Evolutionary conservation across 2,329 filamentous ascomycete species (phyloP).

Genomic region (Alternaria sp.): DNA sequence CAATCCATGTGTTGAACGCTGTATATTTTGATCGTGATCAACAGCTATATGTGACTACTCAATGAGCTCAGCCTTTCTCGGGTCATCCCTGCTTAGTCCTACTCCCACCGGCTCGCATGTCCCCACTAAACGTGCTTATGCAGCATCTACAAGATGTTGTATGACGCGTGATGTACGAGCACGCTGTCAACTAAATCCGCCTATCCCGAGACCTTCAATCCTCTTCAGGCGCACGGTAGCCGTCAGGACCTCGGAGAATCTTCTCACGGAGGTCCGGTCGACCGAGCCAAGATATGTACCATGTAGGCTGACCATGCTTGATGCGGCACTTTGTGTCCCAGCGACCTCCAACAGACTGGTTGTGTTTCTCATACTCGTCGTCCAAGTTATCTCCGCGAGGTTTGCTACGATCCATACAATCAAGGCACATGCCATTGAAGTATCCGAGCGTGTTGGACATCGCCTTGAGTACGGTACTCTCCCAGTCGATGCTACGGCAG

Average conservation of each 20-base stretch:
- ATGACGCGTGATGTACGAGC: background rate
- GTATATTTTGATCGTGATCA: background rate
- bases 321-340: constrained; percentile 36
- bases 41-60: background rate
- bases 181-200: background rate
- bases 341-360: constrained; percentile 12
- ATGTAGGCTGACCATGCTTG: constrained; percentile 34
- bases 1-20: background rate
- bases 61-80: background rate
- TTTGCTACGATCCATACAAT: constrained; percentile 34
- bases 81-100: background rate
- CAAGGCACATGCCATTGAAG: constrained; percentile 43
- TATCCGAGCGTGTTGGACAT: constrained; percentile 7
- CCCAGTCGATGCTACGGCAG: constrained; percentile 19
- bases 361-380: constrained; percentile 29
- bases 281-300: constrained; percentile 38
- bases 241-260: constrained; percentile 13
- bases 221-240: constrained; percentile 1
- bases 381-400: constrained; percentile 15
- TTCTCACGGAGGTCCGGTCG: constrained; percentile 24
- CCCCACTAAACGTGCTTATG: too few relatives aligned
- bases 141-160: background rate
- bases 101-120: background rate
- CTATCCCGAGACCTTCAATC: background rate
- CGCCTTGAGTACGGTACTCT: constrained; percentile 2